Evolutionary conservation across 306 rosid genomes (phyloP).

Genomic region (Cicer bijugum): DNA sequence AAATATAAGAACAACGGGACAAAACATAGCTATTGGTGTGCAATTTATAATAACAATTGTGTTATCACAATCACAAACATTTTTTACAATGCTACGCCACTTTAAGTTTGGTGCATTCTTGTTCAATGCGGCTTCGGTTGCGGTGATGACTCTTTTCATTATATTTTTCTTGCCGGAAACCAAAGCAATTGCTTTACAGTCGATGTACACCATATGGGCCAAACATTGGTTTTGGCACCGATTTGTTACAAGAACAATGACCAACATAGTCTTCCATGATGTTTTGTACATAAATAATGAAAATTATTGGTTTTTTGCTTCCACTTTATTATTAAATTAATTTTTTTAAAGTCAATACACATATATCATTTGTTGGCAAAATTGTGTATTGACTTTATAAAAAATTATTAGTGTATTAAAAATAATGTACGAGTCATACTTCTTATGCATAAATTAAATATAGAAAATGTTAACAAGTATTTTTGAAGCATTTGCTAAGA

Average conservation of each 20-base stretch:
- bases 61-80: slow-evolving; percentile 58
- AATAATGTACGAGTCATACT: not conserved
- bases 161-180: slow-evolving; percentile 74
- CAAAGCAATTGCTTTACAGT: slow-evolving; percentile 67
- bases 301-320: not conserved
- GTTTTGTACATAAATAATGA: not conserved
- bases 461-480: too few species aligned
- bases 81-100: slow-evolving; percentile 72
- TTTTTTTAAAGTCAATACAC: not conserved
- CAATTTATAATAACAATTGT: slow-evolving; percentile 53
- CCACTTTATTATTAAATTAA: too few species aligned
- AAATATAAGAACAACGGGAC: slow-evolving; percentile 66
- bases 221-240: slow-evolving; percentile 75
- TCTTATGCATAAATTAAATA: not conserved
- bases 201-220: slow-evolving; percentile 62
- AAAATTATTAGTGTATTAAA: too few species aligned
- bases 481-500: too few species aligned
- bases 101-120: slow-evolving; percentile 70
- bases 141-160: slow-evolving; percentile 60
- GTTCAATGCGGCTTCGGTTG: slow-evolving; percentile 68
- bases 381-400: not conserved
- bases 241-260: slow-evolving; percentile 40
- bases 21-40: slow-evolving; percentile 59
- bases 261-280: slow-evolving; percentile 35
- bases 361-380: not conserved